Base-by-base conservation (phyloP, 257 asterid species). In the Buddleja alternifolia region DNA sequence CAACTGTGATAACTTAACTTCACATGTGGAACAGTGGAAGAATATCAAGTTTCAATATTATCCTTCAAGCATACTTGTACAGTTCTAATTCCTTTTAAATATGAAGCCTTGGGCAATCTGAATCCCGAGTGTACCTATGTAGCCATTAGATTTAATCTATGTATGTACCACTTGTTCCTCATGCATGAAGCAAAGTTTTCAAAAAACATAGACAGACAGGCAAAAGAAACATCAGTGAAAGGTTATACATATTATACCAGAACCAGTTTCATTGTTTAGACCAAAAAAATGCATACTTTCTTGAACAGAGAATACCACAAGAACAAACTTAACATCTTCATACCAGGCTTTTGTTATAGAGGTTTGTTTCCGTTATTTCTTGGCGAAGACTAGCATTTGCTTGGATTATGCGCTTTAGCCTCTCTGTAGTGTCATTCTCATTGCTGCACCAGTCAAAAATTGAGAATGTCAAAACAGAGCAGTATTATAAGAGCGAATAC, bases 341-440 rank as follows among this genome's bases (percentile, higher is more conserved):
- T 82, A 93, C 94, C 89, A 77, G 68, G 81, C 60, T 69, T 74
- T 67, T 77, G 81, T 36, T 60, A n/a, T 76, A 52, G 60, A 57
- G 47, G 60, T 41, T 80, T 21, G 85, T 15, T 36, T 87, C 96
- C 46, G 61, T 44, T 40, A 90, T 40, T 47, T 88, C 95, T 59
- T 89, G 80, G 63, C 70, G 80, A 73, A 93, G 87, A 67, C 73
- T 67, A 45, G 96, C 88, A 85, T 93, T 93, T 69, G 86, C 79
- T 59, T 80, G 92, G 74, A 90, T 87, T 63, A 93, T 90, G 47
- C 75, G 80, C 51, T 85, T 87, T 47, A 93, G 85, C 78, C 96
- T 81, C 83, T 85, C 93, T 6, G 96, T 78, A 47, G 67, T 77
- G 83, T 93, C 99, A 76, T 93, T 90, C 88, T 93, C 99, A 76